A percentile compares a stretch with the other conserved stretches of the same genome.
phyloP scores from a whole-genome alignment of 331 rosid genomes.

The Spiraea crenata region DNA sequence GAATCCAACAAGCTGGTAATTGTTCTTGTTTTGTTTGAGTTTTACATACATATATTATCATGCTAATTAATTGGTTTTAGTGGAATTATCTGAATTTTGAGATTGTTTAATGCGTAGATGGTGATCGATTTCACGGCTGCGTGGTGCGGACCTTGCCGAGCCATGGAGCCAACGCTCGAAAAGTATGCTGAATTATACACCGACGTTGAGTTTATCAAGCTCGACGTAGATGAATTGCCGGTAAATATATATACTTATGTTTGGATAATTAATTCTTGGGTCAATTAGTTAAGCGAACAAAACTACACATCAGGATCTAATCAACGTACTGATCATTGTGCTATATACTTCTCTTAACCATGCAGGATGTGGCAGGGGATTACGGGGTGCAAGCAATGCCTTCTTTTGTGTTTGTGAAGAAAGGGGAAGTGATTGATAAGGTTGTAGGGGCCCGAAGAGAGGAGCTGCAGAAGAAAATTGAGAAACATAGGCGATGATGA shows the following conservation, averaged over 20 bases:
- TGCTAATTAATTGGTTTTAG: too few species aligned
- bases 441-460: constrained; percentile 65
- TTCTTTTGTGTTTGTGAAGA: constrained; percentile 58
- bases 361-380: constrained; percentile 62
- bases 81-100: too few species aligned
- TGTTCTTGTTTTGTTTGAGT: neutral
- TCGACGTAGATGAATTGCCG: constrained; percentile 61
- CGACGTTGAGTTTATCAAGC: constrained; percentile 54
- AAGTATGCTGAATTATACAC: constrained; percentile 48
- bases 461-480: constrained; percentile 51
- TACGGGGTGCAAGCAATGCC: constrained; percentile 65
- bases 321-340: too few species aligned
- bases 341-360: too few species aligned
- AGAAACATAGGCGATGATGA: constrained; percentile 37
- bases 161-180: constrained; percentile 56
- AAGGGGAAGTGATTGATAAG: constrained; percentile 54
- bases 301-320: too few species aligned
- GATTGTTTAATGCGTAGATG: constrained; percentile 31
- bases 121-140: constrained; percentile 79
- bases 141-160: constrained; percentile 83
- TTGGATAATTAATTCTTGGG: constrained; percentile 34
- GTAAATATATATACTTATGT: constrained; percentile 27
- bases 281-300: too few species aligned
- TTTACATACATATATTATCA: neutral
- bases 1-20: constrained; percentile 63